A percentile compares a stretch with the other conserved stretches of the same genome.
These are phyloP conservation scores for Kodamaea fungicola DNA, from an alignment of 1,139 yeast genomes.

Conservation along the genomic window DNA sequence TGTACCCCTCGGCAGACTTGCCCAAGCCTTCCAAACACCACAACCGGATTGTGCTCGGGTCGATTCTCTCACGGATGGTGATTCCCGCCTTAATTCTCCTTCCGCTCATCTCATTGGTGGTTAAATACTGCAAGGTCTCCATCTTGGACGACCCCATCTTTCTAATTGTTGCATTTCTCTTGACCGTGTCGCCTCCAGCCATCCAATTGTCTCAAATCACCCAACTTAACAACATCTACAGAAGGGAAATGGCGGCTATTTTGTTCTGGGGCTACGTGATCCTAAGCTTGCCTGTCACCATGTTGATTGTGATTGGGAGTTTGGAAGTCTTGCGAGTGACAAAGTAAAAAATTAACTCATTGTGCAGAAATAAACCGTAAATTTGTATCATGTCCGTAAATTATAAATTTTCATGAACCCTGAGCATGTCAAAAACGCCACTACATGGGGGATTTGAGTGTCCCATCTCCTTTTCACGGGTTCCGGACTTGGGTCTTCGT, in stretches of 20 bases:
- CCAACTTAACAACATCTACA: slow-evolving; percentile 71
- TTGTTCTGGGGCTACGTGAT: slow-evolving; percentile 83
- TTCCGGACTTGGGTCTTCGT: too few relatives aligned
- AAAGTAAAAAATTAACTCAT: slow-evolving; percentile 2
- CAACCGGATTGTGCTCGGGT: slow-evolving; percentile 58
- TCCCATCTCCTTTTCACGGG: too few relatives aligned
- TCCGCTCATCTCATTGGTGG: slow-evolving; percentile 65
- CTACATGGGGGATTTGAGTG: too few relatives aligned
- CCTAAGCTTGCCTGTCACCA: slow-evolving; percentile 74
- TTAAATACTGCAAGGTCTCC: slow-evolving; percentile 61
- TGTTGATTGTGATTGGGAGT: slow-evolving; percentile 64
- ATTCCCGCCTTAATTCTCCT: slow-evolving; percentile 65
- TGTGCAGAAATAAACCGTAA: too few relatives aligned
- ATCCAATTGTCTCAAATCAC: slow-evolving; percentile 81
- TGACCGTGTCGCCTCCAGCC: slow-evolving; percentile 81
- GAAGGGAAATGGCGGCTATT: slow-evolving; percentile 83
- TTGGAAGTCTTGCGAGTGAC: slow-evolving; percentile 63
- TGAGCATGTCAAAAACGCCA: too few relatives aligned
- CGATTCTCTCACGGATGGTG: slow-evolving; percentile 73
- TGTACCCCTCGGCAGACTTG: slow-evolving; percentile 62
- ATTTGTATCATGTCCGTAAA: too few relatives aligned
- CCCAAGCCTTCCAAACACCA: slow-evolving; percentile 63
- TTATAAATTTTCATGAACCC: too few relatives aligned
- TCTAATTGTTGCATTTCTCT: slow-evolving; percentile 67
- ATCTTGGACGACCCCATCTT: slow-evolving; percentile 84